These are phyloP conservation scores for Polysphondylium violaceum DNA, from an alignment of 78 protist genomes.

Conservation along the genomic window DNA sequence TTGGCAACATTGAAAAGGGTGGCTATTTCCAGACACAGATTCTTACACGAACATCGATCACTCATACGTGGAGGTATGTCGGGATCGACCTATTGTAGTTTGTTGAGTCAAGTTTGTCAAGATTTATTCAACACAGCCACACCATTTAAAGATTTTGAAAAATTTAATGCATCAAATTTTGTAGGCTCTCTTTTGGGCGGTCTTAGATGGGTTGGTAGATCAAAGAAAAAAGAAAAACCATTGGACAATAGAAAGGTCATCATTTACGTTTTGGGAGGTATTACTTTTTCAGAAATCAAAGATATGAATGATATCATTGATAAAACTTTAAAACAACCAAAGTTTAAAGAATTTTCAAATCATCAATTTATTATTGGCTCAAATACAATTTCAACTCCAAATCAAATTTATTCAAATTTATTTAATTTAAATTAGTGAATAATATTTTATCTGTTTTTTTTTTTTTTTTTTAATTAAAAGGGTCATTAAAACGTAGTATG, in stretches of 20 bases:
- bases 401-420: background rate
- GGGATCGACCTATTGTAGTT: constrained; percentile 26
- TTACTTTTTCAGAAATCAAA: constrained; percentile 48
- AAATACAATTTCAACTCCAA: constrained; percentile 26
- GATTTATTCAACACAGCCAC: constrained; percentile 6
- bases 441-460: background rate
- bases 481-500: too few relatives aligned
- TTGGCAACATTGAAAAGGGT: background rate
- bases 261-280: constrained; percentile 54
- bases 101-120: background rate
- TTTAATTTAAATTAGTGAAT: background rate
- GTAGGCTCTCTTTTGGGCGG: constrained; percentile 44
- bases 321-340: background rate
- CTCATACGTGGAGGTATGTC: constrained; percentile 34
- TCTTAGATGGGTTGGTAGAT: constrained; percentile 26
- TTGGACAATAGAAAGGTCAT: constrained; percentile 56
- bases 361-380: constrained; percentile 65
- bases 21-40: background rate
- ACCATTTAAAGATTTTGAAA: constrained; percentile 13
- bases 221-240: constrained; percentile 8
- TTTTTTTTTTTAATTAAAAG: background rate
- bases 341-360: constrained; percentile 2
- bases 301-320: constrained; percentile 32
- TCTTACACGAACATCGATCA: constrained; percentile 1
- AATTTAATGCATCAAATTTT: constrained; percentile 44